Evolutionary conservation across 495 filamentous ascomycete genomes (phyloP).

Genomic region (Elaphomyces granulatus): DNA sequence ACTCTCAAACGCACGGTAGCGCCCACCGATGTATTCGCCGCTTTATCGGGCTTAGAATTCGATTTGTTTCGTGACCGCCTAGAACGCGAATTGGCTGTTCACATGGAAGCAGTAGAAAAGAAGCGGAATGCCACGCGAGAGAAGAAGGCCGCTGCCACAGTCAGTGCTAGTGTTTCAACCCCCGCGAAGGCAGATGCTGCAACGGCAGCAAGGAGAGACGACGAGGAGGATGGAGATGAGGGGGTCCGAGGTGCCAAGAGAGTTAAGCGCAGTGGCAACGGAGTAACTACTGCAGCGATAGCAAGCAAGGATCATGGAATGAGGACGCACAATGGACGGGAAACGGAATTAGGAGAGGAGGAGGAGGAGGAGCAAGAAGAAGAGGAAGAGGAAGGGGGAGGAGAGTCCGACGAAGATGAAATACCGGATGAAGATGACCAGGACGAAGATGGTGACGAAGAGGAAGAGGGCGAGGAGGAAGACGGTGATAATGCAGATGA

Average conservation of each 20-base stretch:
- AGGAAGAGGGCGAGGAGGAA: constrained; percentile 24
- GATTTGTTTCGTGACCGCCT: constrained; percentile 53
- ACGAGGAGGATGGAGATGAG: constrained; percentile 25
- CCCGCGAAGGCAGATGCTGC: constrained; percentile 9
- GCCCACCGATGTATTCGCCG: constrained; percentile 69
- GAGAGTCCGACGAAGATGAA: constrained; percentile 4
- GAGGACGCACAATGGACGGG: constrained; percentile 5
- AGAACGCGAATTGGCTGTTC: constrained; percentile 43
- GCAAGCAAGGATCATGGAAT: constrained; percentile 36
- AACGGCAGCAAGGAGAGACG: constrained; percentile 21
- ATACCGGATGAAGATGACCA: constrained; percentile 4
- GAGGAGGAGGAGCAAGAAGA: constrained; percentile 39
- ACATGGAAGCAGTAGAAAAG: constrained; percentile 46
- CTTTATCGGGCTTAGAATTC: constrained; percentile 72
- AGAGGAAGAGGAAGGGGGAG: constrained; percentile 4
- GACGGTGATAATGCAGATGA: constrained; percentile 32
- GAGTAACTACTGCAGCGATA: constrained; percentile 19
- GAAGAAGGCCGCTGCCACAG: constrained; percentile 32
- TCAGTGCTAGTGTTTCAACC: too few relatives aligned
- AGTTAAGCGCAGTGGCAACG: constrained; percentile 17
- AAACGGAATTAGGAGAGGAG: constrained; percentile 22
- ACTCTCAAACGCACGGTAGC: constrained; percentile 73
- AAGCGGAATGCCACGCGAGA: constrained; percentile 45
- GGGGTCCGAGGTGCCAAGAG: constrained; percentile 38
- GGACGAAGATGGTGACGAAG: constrained; percentile 30